Conservation (phyloP, 2,329 filamentous ascomycete species). For the Alternaria burnsii region DNA sequence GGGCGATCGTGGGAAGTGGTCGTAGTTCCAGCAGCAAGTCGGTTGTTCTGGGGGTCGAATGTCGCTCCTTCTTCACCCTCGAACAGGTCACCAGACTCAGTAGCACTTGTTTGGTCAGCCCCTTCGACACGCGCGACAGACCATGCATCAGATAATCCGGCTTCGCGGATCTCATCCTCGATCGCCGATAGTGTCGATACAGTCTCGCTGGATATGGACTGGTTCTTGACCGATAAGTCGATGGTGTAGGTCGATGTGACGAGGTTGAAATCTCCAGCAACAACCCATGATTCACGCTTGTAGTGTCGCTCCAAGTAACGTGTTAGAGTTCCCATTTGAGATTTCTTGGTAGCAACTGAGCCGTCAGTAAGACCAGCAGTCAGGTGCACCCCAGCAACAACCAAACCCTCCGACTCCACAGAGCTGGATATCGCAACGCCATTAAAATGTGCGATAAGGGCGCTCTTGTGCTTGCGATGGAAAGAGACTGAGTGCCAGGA, state of each 20-base stretch:
- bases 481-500: slow-evolving; percentile 65
- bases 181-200: slow-evolving; percentile 56
- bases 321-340: slow-evolving; percentile 63
- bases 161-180: slow-evolving; percentile 57
- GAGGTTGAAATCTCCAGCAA: slow-evolving; percentile 73
- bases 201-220: slow-evolving; percentile 63
- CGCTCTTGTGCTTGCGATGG: slow-evolving; percentile 65
- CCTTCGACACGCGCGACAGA: slow-evolving; percentile 55
- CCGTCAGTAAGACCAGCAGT: slow-evolving; percentile 68
- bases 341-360: slow-evolving; percentile 64
- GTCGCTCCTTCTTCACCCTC: slow-evolving; percentile 72
- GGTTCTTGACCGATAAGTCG: slow-evolving; percentile 60
- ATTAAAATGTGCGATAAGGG: slow-evolving; percentile 59
- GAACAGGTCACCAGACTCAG: slow-evolving; percentile 49
- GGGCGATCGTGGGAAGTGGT: slow-evolving; percentile 67
- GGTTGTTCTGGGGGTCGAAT: slow-evolving; percentile 68
- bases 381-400: slow-evolving; percentile 68
- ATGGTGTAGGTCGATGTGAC: slow-evolving; percentile 67
- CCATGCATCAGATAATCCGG: slow-evolving; percentile 64
- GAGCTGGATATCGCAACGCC: slow-evolving; percentile 40
- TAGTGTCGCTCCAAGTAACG: slow-evolving; percentile 57
- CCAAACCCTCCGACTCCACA: slow-evolving; percentile 43
- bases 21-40: slow-evolving; percentile 62
- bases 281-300: slow-evolving; percentile 59
- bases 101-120: slow-evolving; percentile 50